Evolutionary conservation across 345 rosid genomes (phyloP), one percentile per base, ranked within the genome.

Genomic region (Linum tenue): DNA sequence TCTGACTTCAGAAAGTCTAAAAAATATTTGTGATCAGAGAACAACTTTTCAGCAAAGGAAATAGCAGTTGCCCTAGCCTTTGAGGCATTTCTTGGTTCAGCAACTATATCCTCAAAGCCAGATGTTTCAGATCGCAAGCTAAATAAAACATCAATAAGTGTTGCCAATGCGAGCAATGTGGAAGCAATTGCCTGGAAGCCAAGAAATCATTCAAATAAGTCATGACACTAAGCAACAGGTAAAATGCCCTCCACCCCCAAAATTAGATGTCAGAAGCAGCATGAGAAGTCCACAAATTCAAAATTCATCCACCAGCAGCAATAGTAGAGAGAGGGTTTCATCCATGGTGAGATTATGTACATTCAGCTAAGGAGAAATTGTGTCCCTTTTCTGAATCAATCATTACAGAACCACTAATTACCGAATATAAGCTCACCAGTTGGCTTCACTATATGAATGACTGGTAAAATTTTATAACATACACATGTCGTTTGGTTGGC

Each of bases 131-230:
- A 69, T 68, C 75, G 83, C 43, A 65, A 65, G 37, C 76, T 62
- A 67, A 86, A 73, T 64, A 88, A 78, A 70, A 88, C 82, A 83
- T 90, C 97, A 73, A 94, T 80, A 78, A 90, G 82, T 37, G 92
- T 81, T 39, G 95, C 95, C 83, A 94, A 80, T 40, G 92, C 96
- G 80, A 86, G 81, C 77, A 94, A 64, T 37, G 99, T 85, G 16
- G 95, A 85, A 37, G 97, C 83, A 59, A 84, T 78, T 77, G 88
- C 95, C 99, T 90, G 82, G 70, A 77, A 75, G 60, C 63, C 64
- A 74, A 55, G 62, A 56, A 78, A 70, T 70, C 11, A 69, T 40
- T 16, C 62, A 35, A 72, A 7, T 39, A 72, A 40, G 60, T 58
- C 39, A 44, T 38, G 36, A 66, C 37, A 14, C 14, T 48, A 8